Evolutionary conservation across 2,329 filamentous ascomycete species (phyloP).

Genomic region (Coniochaeta hoffmannii): DNA sequence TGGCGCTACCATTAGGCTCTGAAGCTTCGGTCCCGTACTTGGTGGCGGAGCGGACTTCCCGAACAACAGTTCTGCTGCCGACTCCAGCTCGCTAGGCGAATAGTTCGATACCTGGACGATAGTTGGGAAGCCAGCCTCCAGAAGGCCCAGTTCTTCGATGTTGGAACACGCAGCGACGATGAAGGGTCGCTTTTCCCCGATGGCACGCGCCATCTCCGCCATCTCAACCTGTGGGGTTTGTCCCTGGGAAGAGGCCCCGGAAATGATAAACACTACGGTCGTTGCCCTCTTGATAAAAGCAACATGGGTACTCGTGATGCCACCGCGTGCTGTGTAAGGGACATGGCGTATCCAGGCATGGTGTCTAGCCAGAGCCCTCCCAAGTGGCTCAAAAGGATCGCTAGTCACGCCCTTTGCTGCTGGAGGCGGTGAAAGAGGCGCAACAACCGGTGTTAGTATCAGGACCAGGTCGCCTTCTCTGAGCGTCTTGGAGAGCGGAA

Average conservation of each 20-base stretch:
- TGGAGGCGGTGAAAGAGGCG: conserved; percentile 32
- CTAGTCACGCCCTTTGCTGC: conserved; percentile 20
- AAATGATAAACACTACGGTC: conserved; percentile 54
- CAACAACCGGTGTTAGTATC: conserved; percentile 50
- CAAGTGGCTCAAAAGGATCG: conserved; percentile 69
- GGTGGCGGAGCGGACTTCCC: conserved; percentile 20
- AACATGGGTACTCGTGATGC: conserved; percentile 57
- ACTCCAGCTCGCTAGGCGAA: conserved; percentile 36
- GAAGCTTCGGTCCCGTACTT: conserved; percentile 14
- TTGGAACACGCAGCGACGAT: conserved; percentile 46
- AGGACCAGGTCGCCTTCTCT: conserved; percentile 47
- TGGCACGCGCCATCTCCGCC: conserved; percentile 34
- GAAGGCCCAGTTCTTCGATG: conserved; percentile 28
- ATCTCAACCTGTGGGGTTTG: conserved; percentile 45
- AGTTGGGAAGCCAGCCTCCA: conserved; percentile 40
- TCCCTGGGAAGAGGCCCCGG: conserved; percentile 35
- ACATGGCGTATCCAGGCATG: conserved; percentile 61
- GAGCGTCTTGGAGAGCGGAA: conserved; percentile 40
- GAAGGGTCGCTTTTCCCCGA: conserved; percentile 41
- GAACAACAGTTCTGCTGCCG: conserved; percentile 45
- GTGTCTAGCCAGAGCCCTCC: conserved; percentile 51
- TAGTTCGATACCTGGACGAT: conserved; percentile 43
- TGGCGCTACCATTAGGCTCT: conserved; percentile 22
- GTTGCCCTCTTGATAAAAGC: conserved; percentile 55
- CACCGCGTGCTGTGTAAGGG: conserved; percentile 57